Evolutionary conservation across 306 rosid genomes (phyloP), one percentile per base, ranked within the genome.

Genomic region (Luffa acutangula): DNA sequence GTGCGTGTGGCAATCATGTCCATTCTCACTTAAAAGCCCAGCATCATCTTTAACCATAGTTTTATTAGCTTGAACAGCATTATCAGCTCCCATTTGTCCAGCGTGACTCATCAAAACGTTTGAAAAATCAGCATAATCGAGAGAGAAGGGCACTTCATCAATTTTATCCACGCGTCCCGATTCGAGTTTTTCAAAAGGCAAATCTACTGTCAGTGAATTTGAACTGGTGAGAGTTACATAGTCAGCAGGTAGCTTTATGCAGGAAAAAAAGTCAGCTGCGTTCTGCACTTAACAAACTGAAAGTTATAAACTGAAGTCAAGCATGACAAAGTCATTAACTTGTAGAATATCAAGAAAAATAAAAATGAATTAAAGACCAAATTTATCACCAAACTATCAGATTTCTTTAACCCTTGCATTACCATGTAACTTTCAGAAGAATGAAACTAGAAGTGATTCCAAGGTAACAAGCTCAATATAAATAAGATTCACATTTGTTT

Each of bases 11-110:
- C 58, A 17, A 59, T 20, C 64, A 8, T 52, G 12, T 37, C 42
- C 67, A 31, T 78, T 53, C 18, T 58, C 64, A 36, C 42, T 70
- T 17, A 77, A 20, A 31, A 52, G 56, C 56, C 80, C 75, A 77
- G 62, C n/a, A 71, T 70, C 18, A 78, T 84, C 92, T 63, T 49
- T 57, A 7, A 3, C 14, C 81, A 52, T 36, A 65, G 60, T 56
- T 78, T 43, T 52, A 59, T 66, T 78, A 33, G 57, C 59, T 79
- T 51, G 78, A 77, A 75, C 83, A 76, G 48, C 82, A 77, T 75
- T 60, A 77, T 82, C 74, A 81, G 75, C 83, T 69, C 77, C 84
- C 79, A 51, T 52, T 9, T 59, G 67, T 77, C 85, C 81, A 72
- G 69, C 80, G 20, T 69, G 70, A 49, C 63, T 74, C 15, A 34